These are phyloP conservation scores for Kokia cookei DNA, from an alignment of 441 rosid genomes.

Conservation along the genomic window DNA sequence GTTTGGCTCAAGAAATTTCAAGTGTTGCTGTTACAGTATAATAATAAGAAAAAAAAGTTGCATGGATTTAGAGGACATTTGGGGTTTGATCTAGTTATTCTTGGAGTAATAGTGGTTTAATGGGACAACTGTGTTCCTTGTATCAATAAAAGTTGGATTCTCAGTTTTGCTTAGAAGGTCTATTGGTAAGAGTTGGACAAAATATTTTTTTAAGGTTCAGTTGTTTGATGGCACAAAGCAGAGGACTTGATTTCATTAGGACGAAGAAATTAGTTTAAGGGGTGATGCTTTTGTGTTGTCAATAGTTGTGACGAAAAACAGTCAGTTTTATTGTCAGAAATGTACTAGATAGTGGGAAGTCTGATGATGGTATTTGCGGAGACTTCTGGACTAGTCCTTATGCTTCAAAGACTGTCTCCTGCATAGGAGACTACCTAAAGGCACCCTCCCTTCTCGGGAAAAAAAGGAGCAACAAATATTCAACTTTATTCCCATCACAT, in stretches of 20 bases:
- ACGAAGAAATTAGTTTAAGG: not conserved
- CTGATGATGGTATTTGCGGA: not conserved
- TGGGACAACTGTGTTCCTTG: not conserved
- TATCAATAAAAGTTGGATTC: not conserved
- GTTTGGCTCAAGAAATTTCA: not conserved
- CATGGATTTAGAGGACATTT: not conserved
- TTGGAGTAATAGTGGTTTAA: not conserved
- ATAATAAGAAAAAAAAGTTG: not conserved
- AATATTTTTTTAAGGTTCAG: not conserved
- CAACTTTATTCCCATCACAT: not conserved
- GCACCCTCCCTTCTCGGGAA: not conserved
- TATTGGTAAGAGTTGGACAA: not conserved
- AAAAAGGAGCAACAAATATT: not conserved
- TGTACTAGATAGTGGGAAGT: not conserved
- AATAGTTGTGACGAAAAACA: not conserved
- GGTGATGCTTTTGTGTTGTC: not conserved
- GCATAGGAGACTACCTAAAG: not conserved
- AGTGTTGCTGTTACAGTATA: not conserved
- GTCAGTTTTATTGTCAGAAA: not conserved
- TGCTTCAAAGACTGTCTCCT: not conserved
- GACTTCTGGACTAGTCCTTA: not conserved
- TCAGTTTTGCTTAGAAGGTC: not conserved
- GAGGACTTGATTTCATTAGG: not conserved
- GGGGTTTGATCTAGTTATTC: not conserved
- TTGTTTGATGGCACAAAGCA: not conserved